Percentiles rank a stretch among this genome's conserved stretches.
Evolutionary conservation across 2,329 filamentous ascomycete species (phyloP).

Genomic region (Elsinoe perseae): DNA sequence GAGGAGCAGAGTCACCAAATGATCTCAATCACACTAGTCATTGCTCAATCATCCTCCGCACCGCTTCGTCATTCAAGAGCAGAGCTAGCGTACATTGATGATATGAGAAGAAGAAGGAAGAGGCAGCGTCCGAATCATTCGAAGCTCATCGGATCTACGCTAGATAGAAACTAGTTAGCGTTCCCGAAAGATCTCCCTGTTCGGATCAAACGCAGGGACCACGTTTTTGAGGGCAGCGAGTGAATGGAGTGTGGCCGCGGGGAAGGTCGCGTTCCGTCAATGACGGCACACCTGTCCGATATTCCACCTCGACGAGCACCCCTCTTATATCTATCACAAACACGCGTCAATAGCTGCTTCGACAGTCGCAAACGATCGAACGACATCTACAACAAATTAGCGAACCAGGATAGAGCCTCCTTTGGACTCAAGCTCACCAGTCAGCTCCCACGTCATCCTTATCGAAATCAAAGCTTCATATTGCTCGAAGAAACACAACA

Average conservation of each 20-base stretch:
- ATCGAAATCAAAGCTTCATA: conserved; percentile 4
- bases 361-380: not conserved
- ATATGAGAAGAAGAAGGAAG: not conserved
- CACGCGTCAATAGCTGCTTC: not conserved
- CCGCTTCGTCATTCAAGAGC: no score
- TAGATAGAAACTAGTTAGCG: not conserved
- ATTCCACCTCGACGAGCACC: conserved; percentile 6
- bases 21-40: no score
- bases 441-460: conserved; percentile 1
- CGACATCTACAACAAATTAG: no score
- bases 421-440: not conserved
- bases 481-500: not conserved
- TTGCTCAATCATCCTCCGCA: no score
- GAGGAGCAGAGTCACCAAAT: no score
- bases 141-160: not conserved
- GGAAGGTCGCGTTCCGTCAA: conserved; percentile 2
- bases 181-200: not conserved
- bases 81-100: no score
- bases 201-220: conserved; percentile 2
- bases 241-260: not conserved
- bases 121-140: not conserved
- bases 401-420: no score
- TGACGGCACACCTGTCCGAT: conserved; percentile 13
- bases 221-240: conserved; percentile 5
- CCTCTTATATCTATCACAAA: not conserved